These are phyloP conservation scores for Acrodontium crateriforme DNA, from an alignment of 2,329 filamentous ascomycete genomes.

Conservation along the genomic window DNA sequence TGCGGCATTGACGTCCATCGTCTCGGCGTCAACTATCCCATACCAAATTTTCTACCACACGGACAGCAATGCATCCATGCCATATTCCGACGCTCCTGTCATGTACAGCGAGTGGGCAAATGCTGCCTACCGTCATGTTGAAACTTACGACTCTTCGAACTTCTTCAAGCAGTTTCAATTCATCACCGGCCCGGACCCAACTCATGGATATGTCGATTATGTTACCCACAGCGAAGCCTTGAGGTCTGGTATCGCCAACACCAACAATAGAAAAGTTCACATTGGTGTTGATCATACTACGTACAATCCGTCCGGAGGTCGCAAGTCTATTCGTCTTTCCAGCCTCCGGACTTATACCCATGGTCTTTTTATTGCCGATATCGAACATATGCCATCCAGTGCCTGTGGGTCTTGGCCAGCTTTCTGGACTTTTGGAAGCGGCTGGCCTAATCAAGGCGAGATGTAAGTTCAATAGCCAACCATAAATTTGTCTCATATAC, in stretches of 20 bases:
- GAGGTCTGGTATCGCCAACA: slow-evolving; percentile 12
- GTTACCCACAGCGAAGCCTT: slow-evolving; percentile 43
- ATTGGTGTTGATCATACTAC: slow-evolving; percentile 22
- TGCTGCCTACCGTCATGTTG: too few species aligned
- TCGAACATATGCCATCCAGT: slow-evolving; percentile 58
- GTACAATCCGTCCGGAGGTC: slow-evolving; percentile 39
- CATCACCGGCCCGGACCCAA: slow-evolving; percentile 49
- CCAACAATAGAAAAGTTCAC: slow-evolving; percentile 11
- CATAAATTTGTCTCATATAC: too few species aligned
- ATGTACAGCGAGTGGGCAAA: too few species aligned
- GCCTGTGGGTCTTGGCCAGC: slow-evolving; percentile 63
- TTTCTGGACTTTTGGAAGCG: slow-evolving; percentile 50
- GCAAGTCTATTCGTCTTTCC: slow-evolving; percentile 56
- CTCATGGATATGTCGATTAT: slow-evolving; percentile 61
- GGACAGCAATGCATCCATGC: too few species aligned
- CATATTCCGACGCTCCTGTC: too few species aligned
- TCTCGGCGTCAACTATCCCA: too few species aligned
- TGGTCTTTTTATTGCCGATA: slow-evolving; percentile 58
- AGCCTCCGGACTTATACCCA: slow-evolving; percentile 50
- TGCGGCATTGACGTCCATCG: too few species aligned
- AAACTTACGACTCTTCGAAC: too few species aligned
- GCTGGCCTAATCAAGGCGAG: slow-evolving; percentile 24
- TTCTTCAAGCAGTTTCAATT: slow-evolving; percentile 42
- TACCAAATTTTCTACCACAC: too few species aligned
- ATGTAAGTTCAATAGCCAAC: slow-evolving; percentile 14